Percentiles rank a stretch among this genome's conserved stretches.
Conservation (phyloP, 805 yeast genomes). For the Cyberlindnera misumaiensis region DNA sequence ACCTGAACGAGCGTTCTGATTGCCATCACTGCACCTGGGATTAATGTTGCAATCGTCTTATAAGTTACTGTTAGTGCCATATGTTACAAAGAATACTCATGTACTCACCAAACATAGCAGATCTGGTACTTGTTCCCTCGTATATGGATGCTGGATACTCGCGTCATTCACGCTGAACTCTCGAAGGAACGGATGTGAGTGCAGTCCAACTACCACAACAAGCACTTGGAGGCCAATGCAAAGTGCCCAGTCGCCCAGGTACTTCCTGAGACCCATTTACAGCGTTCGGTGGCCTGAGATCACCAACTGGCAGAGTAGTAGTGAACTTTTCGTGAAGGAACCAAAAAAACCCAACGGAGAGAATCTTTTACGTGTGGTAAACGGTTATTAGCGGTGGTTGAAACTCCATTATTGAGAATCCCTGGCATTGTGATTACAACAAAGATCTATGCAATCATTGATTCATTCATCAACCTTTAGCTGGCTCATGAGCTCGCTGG, state of each 20-base stretch:
- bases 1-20: conserved; percentile 1
- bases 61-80: neutral
- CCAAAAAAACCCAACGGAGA: too few relatives aligned
- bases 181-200: conserved; percentile 24
- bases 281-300: too few relatives aligned
- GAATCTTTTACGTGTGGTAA: too few relatives aligned
- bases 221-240: conserved; percentile 4
- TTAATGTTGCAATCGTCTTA: conserved; percentile 2
- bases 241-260: conserved; percentile 9
- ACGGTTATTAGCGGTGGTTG: too few relatives aligned
- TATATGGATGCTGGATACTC: conserved; percentile 26
- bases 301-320: too few relatives aligned
- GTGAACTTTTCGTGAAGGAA: too few relatives aligned
- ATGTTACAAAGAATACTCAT: too few relatives aligned
- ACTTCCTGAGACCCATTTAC: conserved; percentile 1
- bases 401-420: too few relatives aligned
- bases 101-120: conserved; percentile 5
- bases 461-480: conserved; percentile 5
- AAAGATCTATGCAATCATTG: neutral
- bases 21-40: conserved; percentile 4
- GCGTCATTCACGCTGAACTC: conserved; percentile 27
- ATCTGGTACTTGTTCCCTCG: conserved; percentile 8
- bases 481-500: conserved; percentile 20
- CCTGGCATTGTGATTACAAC: too few relatives aligned
- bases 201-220: conserved; percentile 7